phyloP scores from a whole-genome alignment of 371 early-diverging fungal species.

The Cokeromyces recurvatus region DNA sequence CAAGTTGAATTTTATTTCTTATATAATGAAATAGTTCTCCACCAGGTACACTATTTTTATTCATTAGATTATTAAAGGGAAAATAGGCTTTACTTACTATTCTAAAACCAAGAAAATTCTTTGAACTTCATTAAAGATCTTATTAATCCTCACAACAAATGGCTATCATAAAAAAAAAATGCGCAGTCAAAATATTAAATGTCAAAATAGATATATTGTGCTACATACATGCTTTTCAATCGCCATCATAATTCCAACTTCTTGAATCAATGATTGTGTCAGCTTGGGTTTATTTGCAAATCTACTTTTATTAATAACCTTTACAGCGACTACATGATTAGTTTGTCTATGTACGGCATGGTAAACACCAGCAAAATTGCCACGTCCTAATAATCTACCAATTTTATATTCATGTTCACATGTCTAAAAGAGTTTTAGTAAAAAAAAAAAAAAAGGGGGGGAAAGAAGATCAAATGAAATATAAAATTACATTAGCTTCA shows the following conservation, averaged over 20 bases:
- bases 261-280: conserved; percentile 57
- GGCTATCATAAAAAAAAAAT: conserved; percentile 8
- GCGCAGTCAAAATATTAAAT: no score
- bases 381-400: conserved; percentile 46
- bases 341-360: conserved; percentile 41
- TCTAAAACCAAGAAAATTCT: conserved; percentile 14
- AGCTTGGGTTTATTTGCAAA: conserved; percentile 46
- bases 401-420: conserved; percentile 54
- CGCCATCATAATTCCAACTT: conserved; percentile 69
- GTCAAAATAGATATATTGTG: no score
- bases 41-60: conserved; percentile 47
- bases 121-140: conserved; percentile 7
- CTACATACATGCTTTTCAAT: conserved; percentile 63
- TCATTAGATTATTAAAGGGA: no score
- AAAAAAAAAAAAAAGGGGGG: no score
- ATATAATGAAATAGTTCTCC: conserved; percentile 96
- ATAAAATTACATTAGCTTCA: conserved; percentile 18
- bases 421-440: conserved; percentile 34
- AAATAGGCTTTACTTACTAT: conserved; percentile 7
- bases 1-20: conserved; percentile 61
- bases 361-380: conserved; percentile 67
- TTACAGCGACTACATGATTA: conserved; percentile 55
- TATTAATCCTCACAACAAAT: conserved; percentile 7
- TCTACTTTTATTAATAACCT: conserved; percentile 55
- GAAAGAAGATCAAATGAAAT: no score